These are phyloP conservation scores for Pseudogymnoascus sp. DNA, from an alignment of 2,329 filamentous ascomycete genomes.

Conservation along the genomic window DNA sequence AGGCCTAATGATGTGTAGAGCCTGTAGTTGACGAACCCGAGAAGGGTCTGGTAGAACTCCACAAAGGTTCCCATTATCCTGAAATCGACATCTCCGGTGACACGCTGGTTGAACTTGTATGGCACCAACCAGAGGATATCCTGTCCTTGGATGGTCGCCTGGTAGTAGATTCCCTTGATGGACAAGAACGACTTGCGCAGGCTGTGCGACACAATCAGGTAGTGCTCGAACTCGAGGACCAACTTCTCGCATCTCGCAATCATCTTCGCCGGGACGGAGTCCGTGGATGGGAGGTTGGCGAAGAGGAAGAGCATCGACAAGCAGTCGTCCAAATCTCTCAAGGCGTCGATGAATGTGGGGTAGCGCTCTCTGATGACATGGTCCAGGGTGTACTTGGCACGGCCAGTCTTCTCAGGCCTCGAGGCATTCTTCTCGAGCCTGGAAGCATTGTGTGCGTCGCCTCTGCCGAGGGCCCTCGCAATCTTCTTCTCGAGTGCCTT, in stretches of 20 bases:
- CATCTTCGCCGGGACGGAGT: constrained; percentile 87
- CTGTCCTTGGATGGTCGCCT: constrained; percentile 93
- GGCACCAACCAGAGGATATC: constrained; percentile 96
- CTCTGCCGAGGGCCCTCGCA: constrained; percentile 79
- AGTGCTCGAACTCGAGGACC: constrained; percentile 95
- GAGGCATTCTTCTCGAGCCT: constrained; percentile 80
- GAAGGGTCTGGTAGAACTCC: constrained; percentile 94
- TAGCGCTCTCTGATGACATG: constrained; percentile 98
- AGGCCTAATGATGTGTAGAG: constrained; percentile 86
- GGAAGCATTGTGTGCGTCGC: constrained; percentile 81
- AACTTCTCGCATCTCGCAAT: constrained; percentile 90
- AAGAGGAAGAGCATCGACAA: constrained; percentile 96
- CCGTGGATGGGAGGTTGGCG: constrained; percentile 86
- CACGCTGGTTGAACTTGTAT: constrained; percentile 94
- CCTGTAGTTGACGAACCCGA: constrained; percentile 93
- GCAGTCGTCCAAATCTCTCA: constrained; percentile 93
- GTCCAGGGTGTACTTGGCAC: constrained; percentile 83
- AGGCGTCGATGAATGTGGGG: constrained; percentile 88
- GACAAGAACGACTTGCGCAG: constrained; percentile 94
- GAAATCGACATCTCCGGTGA: constrained; percentile 93
- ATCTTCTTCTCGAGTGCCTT: constrained; percentile 98
- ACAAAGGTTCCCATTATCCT: constrained; percentile 99
- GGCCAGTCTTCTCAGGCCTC: constrained; percentile 82
- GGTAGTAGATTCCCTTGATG: constrained; percentile 99
- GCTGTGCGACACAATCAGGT: constrained; percentile 85